Evolutionary conservation across 345 rosid genomes (phyloP), one percentile per base, ranked within the genome.

Genomic region (Citrus mangshanensis): DNA sequence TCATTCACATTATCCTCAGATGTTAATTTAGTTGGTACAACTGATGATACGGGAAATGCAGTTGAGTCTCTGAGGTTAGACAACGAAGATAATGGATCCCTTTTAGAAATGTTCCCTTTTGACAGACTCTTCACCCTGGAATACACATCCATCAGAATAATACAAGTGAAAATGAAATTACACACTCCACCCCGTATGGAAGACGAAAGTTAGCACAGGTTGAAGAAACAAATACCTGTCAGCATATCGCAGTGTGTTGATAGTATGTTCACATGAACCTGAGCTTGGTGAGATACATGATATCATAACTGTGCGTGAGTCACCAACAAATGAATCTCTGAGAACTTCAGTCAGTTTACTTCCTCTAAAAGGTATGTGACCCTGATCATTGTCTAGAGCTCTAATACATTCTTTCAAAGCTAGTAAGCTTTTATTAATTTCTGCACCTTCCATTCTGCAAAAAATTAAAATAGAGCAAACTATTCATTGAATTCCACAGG

Each of bases 311-410:
- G 94, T 91, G 40, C 92, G 88, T 0, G 94, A 91, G 81, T 91
- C 84, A 30, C 92, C 94, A 75, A 89, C 89, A 82, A 91, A 91
- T 58, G 94, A 91, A 83, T 91, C 94, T 85, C 94, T 81, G 22
- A 89, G 88, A 60, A 91, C 94, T 83, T 91, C 92, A n/a, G 94
- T 91, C 61, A 91, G 81, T 77, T 91, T 91, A 82, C 93, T 90
- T 63, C 93, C 93, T 83, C 91, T 83, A 66, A 90, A 90, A 27
- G 93, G 93, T 54, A 90, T 90, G 79, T 90, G 93, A 75, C 89
- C 87, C 84, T 87, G 90, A 75, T 90, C 93, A 72, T 81, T 90
- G 77, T 90, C 93, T 42, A 90, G 90, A 81, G 93, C 92, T 80
- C 93, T 87, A 49, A 89, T 90, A 81, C 93, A 89, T 73, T 90